Evolutionary conservation across 306 rosid species (phyloP).

Genomic region (Vachellia collinsii): DNA sequence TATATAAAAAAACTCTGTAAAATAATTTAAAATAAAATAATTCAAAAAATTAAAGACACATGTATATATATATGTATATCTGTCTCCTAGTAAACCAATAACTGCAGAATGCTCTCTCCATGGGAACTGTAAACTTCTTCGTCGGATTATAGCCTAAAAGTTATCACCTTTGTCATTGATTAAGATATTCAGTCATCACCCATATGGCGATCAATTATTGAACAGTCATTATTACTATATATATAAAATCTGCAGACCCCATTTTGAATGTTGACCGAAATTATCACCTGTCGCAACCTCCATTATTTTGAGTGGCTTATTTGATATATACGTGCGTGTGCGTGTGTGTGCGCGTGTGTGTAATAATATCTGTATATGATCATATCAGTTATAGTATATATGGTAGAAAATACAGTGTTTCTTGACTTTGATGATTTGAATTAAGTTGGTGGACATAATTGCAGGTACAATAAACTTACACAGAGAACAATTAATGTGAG

Average conservation of each 20-base stretch:
- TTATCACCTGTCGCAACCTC: not conserved
- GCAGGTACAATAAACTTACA: conserved; percentile 73
- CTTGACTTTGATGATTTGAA: not conserved
- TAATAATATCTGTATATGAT: not conserved
- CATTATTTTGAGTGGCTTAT: not conserved
- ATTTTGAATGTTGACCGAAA: not conserved
- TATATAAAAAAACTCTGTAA: too few relatives aligned
- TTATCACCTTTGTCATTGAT: conserved; percentile 40
- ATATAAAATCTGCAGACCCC: not conserved
- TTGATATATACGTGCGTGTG: too few relatives aligned
- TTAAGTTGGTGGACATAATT: conserved; percentile 4
- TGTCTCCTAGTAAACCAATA: too few relatives aligned
- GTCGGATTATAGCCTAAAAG: conserved; percentile 43
- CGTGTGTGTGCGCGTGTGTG: too few relatives aligned
- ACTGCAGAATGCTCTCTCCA: conserved; percentile 28
- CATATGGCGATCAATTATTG: not conserved
- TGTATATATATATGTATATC: too few relatives aligned
- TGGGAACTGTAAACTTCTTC: conserved; percentile 44
- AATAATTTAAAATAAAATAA: too few relatives aligned
- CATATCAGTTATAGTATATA: too few relatives aligned
- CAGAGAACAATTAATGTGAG: conserved; percentile 40
- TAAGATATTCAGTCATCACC: not conserved
- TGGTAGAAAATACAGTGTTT: not conserved
- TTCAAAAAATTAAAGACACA: too few relatives aligned
- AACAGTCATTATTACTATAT: not conserved